These are phyloP conservation scores for Lathyrus oleraceus DNA, from an alignment of 306 rosid genomes.

Conservation along the genomic window DNA sequence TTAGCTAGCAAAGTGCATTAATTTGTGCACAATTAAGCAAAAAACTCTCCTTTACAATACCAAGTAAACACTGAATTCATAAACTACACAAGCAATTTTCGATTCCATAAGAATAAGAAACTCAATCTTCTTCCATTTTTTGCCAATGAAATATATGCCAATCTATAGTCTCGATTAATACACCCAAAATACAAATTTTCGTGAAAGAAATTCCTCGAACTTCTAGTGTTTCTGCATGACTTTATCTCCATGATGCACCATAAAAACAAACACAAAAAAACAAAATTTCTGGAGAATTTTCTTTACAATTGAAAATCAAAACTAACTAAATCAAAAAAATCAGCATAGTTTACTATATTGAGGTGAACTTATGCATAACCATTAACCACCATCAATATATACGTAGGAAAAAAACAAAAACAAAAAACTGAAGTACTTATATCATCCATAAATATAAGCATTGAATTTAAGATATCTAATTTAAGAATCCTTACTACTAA, in stretches of 20 bases:
- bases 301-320: not conserved
- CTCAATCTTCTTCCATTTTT: not conserved
- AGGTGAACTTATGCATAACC: not conserved
- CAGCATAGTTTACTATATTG: not conserved
- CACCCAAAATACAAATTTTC: not conserved
- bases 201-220: not conserved
- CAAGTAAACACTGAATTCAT: conserved; percentile 17
- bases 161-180: conserved; percentile 20
- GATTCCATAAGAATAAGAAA: not conserved
- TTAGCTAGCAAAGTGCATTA: conserved; percentile 8
- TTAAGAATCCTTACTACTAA: too few relatives aligned
- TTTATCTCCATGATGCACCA: conserved; percentile 1
- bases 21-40: not conserved
- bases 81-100: not conserved
- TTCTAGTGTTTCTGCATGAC: not conserved
- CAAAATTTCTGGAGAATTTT: not conserved
- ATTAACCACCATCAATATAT: not conserved
- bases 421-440: not conserved
- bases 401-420: too few relatives aligned
- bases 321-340: conserved; percentile 7
- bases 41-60: conserved; percentile 9
- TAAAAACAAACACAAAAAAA: not conserved
- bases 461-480: conserved; percentile 1
- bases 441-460: not conserved
- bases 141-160: not conserved